Evolutionary conservation across 1,139 yeast species (phyloP).

Genomic region (Protomyces pachydermus): DNA sequence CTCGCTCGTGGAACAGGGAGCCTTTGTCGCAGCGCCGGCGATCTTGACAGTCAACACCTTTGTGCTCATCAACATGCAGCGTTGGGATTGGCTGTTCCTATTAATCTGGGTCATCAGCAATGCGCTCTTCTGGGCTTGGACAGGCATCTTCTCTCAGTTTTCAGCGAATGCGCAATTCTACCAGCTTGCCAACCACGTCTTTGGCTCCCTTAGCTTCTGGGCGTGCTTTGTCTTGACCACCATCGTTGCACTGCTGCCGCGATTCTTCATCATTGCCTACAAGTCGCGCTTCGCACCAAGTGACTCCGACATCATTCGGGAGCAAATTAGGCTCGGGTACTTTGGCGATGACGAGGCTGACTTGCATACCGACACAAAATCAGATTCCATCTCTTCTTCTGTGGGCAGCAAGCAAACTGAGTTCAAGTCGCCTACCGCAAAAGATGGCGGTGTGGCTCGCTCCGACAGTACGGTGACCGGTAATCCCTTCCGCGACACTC

Average conservation of each 20-base stretch:
- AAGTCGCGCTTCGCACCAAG: slow-evolving; percentile 62
- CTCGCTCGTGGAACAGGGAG: slow-evolving; percentile 84
- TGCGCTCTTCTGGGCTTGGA: slow-evolving; percentile 61
- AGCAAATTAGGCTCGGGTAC: slow-evolving; percentile 40
- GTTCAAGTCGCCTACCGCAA: neutral
- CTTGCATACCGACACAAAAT: neutral
- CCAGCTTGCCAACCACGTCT: slow-evolving; percentile 67
- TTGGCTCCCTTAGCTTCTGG: slow-evolving; percentile 75
- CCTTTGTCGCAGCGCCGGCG: slow-evolving; percentile 70
- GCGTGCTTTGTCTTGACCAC: slow-evolving; percentile 70
- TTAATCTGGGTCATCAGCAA: slow-evolving; percentile 61
- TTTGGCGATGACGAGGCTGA: slow-evolving; percentile 10
- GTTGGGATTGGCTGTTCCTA: slow-evolving; percentile 90
- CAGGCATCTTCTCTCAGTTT: slow-evolving; percentile 79
- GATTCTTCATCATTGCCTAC: slow-evolving; percentile 61
- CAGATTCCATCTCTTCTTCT: neutral
- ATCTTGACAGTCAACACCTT: slow-evolving; percentile 75
- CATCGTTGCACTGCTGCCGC: slow-evolving; percentile 67
- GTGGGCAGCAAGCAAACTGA: neutral
- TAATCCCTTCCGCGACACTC: neutral
- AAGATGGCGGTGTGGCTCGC: neutral
- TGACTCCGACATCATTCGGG: slow-evolving; percentile 83
- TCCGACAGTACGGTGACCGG: neutral
- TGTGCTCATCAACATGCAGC: slow-evolving; percentile 71
- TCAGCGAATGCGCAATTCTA: slow-evolving; percentile 62